Evolutionary conservation across 2,329 filamentous ascomycete species (phyloP).

Genomic region (Aciculosporium take): DNA sequence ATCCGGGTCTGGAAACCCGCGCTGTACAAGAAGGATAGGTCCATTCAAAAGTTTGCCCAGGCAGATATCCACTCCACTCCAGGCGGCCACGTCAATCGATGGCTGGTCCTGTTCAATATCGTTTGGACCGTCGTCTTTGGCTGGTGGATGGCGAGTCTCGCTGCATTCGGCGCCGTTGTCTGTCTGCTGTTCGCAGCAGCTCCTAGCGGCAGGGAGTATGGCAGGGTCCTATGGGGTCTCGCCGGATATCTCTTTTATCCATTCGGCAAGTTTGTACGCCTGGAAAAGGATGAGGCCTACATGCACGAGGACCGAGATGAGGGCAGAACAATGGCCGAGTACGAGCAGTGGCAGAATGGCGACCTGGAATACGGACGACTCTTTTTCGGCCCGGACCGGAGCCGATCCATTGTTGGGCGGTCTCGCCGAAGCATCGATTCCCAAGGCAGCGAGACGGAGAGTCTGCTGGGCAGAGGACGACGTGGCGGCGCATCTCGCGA

Average conservation of each 20-base stretch:
- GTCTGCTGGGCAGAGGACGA: constrained; percentile 54
- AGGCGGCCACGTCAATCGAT: constrained; percentile 69
- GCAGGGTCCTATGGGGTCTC: constrained; percentile 69
- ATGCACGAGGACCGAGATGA: constrained; percentile 89
- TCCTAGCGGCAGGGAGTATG: constrained; percentile 73
- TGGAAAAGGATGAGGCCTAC: constrained; percentile 90
- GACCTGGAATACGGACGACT: constrained; percentile 90
- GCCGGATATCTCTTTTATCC: constrained; percentile 85
- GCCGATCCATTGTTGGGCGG: constrained; percentile 69
- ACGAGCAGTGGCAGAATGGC: constrained; percentile 97
- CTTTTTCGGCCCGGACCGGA: constrained; percentile 78
- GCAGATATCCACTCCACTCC: constrained; percentile 94
- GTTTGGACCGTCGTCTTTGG: constrained; percentile 86
- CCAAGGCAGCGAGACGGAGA: constrained; percentile 69
- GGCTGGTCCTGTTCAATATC: constrained; percentile 78
- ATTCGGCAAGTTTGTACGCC: constrained; percentile 88
- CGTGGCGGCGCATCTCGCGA: constrained; percentile 32
- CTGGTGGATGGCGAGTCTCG: constrained; percentile 82
- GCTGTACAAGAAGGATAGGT: constrained; percentile 92
- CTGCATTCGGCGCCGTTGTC: constrained; percentile 57
- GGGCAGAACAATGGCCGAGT: constrained; percentile 92
- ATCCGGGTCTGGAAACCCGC: constrained; percentile 98
- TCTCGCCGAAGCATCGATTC: constrained; percentile 84
- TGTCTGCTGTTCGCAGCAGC: constrained; percentile 71
- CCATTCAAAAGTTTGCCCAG: constrained; percentile 90